Evolutionary conservation across 352 stramenopile genomes (phyloP), one percentile per base, ranked within the genome.

Genomic region (Saprolegnia parasitica): DNA sequence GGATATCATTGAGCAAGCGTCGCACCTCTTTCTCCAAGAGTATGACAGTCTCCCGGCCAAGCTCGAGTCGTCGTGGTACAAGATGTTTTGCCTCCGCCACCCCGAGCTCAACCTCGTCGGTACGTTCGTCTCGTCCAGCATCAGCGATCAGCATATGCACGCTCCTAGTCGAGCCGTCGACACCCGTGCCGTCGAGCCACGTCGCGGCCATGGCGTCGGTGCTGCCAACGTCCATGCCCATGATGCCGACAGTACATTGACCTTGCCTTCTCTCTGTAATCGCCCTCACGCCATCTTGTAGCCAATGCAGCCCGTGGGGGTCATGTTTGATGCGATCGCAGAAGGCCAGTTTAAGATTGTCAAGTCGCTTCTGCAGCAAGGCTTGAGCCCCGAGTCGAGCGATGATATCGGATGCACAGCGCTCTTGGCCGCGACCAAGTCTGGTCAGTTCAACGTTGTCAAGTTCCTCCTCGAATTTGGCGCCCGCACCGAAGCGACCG

Each of bases 21-120:
- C n/a, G 15, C 58, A 67, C 49, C 58, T 67, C 42, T 55, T 67
- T 21, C 42, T 49, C 42, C 42, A 49, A 49, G 42, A 49, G 18
- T 49, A 49, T 8, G 42, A 49, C 42, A 49, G 42, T 8, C 42
- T 49, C 42, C 42, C 42, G 3, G 42, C 42, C 13, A 67, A 67
- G 42, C n/a, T 67, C 18, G 58, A 67, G 16, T 21, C 58, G 24
- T 42, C 40, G n/a, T 67, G 58, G 58, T 67, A 67, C 45, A 67
- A 56, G 26, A 20, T 15, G 10, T 67, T 67, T 39, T 67, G 58
- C 58, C 35, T 55, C 58, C 58, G 58, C 24, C 58, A 67, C 26
- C 58, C 58, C 4, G 58, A 67, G 23, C 55, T 62, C 23, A 62
- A 62, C 55, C 32, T 62, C 21, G 18, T 49, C 42, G 42, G 42